Conservation (phyloP, 2,329 filamentous ascomycete genomes). For the Cordyceps fumosorosea region DNA sequence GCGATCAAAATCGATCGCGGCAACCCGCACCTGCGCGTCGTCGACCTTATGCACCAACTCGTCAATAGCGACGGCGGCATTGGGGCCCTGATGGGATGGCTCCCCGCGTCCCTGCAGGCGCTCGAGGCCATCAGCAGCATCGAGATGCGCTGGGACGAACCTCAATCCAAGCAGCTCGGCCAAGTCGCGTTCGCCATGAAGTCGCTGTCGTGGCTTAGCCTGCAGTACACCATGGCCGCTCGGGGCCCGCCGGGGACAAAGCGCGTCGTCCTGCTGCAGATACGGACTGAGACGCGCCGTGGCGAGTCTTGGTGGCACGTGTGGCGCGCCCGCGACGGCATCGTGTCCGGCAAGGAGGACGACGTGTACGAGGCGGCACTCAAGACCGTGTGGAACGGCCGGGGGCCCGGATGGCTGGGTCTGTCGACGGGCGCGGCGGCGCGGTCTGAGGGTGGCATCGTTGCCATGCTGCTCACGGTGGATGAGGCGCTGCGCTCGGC, state of each 20-base stretch:
- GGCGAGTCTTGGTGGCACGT: slow-evolving; percentile 48
- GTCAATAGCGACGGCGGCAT: slow-evolving; percentile 50
- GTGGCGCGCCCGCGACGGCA: slow-evolving; percentile 26
- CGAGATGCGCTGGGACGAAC: slow-evolving; percentile 45
- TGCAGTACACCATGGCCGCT: slow-evolving; percentile 43
- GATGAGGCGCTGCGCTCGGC: slow-evolving; percentile 40
- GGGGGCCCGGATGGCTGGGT: slow-evolving; percentile 41
- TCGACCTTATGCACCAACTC: slow-evolving; percentile 50
- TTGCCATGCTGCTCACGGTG: slow-evolving; percentile 41
- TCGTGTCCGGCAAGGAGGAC: background rate
- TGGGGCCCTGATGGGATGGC: slow-evolving; percentile 44
- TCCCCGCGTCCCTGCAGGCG: slow-evolving; percentile 59
- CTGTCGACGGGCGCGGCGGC: slow-evolving; percentile 42
- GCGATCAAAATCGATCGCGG: slow-evolving; percentile 51
- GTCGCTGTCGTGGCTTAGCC: slow-evolving; percentile 49
- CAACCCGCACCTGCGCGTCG: slow-evolving; percentile 62
- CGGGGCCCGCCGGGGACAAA: slow-evolving; percentile 18
- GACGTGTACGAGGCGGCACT: slow-evolving; percentile 35
- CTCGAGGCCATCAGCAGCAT: slow-evolving; percentile 55
- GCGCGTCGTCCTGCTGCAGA: slow-evolving; percentile 40
- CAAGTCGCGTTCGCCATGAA: slow-evolving; percentile 45
- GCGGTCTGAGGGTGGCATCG: slow-evolving; percentile 31
- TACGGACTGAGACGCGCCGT: slow-evolving; percentile 43
- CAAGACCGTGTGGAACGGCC: slow-evolving; percentile 38
- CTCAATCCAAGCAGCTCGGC: slow-evolving; percentile 37